Evolutionary conservation across 2,329 filamentous ascomycete species (phyloP), one percentile per base, ranked within the genome.

Genomic region (Phialemonium atrogriseum): DNA sequence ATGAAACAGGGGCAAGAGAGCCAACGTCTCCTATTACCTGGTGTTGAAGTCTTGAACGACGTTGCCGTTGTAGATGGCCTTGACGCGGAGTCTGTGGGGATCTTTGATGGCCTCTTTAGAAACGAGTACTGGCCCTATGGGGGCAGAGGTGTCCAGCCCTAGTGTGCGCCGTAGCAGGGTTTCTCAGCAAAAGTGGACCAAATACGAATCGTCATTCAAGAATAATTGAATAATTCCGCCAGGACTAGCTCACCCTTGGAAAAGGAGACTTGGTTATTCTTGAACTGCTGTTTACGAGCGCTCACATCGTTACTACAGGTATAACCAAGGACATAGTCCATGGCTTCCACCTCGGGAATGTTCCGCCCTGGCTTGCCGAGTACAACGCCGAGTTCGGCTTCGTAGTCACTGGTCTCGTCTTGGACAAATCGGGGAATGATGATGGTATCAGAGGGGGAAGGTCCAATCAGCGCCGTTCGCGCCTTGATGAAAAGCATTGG

Each of bases 401-500:
- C 58, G 35, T 60, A 62, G 46, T 61, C 58, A n/a, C n/a, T n/a
- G 8, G 51, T 43, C n/a, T 50, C 52, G 32, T 56, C 50, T 31
- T 60, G 50, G 1, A 49, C 53, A 2, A 54, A 39, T 26, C 48
- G 45, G 5, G 53, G 55, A 4, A 58, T 39, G 4, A 40, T 42
- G 3, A 57, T 46, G 9, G n/a, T n/a, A n/a, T 46, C 45, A 0
- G 47, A 43, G 2, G 54, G 50, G 26, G 41, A 46, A 2, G 55
- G 53, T 7, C 51, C 52, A 10, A 42, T 51, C 1, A 60, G 44
- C 3, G 55, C 49, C 3, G 51, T 57, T 9, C 49, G 41, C 3
- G 58, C 58, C 44, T 62, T 62, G 43, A 55, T 46, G 41, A 62
- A 61, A 4, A 62, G 40, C 4, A 56, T 50, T 0, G 56, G 57